A percentile compares a stretch with the other conserved stretches of the same genome.
Conservation (phyloP, 176 grass and related monocot genomes). For the Avena atlantica region DNA sequence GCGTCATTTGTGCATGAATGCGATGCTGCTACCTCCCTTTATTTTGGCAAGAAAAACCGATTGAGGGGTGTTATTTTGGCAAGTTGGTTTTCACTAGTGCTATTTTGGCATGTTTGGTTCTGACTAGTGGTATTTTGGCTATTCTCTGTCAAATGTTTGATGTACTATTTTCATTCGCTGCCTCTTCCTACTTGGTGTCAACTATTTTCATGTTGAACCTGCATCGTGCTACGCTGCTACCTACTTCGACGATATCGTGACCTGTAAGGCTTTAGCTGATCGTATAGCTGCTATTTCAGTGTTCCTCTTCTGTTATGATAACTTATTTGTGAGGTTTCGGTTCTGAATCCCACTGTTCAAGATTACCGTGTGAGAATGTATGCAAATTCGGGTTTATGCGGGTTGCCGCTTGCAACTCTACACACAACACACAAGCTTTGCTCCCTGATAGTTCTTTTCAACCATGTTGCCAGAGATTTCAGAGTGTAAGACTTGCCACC, state of each 20-base stretch:
- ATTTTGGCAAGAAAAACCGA: no score
- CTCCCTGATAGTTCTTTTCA: not conserved
- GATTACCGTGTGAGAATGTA: not conserved
- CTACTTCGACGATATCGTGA: not conserved
- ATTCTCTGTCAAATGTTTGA: not conserved
- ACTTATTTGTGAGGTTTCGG: not conserved
- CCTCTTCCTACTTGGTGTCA: no score
- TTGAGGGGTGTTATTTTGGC: no score
- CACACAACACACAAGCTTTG: not conserved
- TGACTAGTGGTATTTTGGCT: not conserved
- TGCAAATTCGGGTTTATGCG: not conserved
- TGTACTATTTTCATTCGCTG: not conserved
- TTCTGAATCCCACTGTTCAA: not conserved
- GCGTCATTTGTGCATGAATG: no score
- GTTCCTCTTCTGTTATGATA: not conserved
- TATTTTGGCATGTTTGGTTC: no score
- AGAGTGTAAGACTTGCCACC: no score
- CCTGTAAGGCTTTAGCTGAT: not conserved
- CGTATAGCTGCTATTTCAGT: not conserved
- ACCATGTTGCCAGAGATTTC: not conserved
- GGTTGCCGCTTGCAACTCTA: not conserved
- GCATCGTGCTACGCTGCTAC: not conserved
- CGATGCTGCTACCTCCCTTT: no score
- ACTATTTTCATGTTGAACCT: not conserved
- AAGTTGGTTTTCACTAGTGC: no score